Base-by-base conservation (phyloP, 2,329 filamentous ascomycete species). In the Talaromyces sp. region DNA sequence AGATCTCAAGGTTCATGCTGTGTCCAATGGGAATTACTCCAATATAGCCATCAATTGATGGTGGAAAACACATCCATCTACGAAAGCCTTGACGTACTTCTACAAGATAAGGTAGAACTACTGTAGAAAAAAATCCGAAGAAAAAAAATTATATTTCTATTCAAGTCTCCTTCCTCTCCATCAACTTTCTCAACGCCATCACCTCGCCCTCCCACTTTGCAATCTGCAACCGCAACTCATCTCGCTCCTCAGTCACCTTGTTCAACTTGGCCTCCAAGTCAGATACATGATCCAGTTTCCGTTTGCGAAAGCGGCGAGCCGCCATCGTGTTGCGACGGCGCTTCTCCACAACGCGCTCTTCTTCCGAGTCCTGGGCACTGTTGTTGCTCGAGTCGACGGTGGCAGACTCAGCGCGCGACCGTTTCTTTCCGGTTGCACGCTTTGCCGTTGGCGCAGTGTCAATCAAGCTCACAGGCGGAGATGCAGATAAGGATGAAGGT, bases 131-230 rank as follows among this genome's bases (percentile, higher is more conserved):
- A 13, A 11, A 51, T 51, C 44, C 44, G n/a, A n/a, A 25, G n/a
- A 39, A 44, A 56, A 47, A 57, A 49, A 57, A 47, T 32, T 32
- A 10, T 47, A 47, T 47, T 57, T 36, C 54, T 22, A 36, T n/a
- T 47, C 42, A 60, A 44, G 44, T 25, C 11, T 65, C 32, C 55
- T 60, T 63, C 58, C 53, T 61, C 49, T 64, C 59, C 32, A 68
- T 53, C 63, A 70, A 62, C 58, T 71, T 67, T 56, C 69, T 69
- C 59, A 75, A 61, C 47, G 69, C 72, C 62, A 72, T 70, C 28
- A 72, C 72, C 65, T 75, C 73, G 9, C 73, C 73, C 64, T 75
- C 71, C 53, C 75, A 62, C 62, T 72, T 73, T 11, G 71, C 73
- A 52, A 73, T 70, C 42, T 67, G 68, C 59, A 75, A 67, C 62